Conservation (phyloP, 2,329 filamentous ascomycete species). For the Coniochaeta sp. region DNA sequence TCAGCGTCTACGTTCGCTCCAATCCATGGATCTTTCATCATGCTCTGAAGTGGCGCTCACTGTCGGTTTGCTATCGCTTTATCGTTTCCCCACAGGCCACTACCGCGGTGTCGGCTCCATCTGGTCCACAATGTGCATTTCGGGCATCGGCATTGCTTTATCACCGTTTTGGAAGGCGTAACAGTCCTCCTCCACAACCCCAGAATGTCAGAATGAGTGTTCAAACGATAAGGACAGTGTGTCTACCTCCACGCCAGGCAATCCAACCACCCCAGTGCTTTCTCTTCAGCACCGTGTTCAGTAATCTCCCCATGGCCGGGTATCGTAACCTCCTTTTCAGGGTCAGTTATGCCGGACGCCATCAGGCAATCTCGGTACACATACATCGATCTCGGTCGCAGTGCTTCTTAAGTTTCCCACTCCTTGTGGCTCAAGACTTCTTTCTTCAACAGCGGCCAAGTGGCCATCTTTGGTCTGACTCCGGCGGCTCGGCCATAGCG, state of each 20-base stretch:
- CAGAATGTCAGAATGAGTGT: background rate
- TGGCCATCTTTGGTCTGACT: constrained; percentile 20
- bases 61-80: background rate
- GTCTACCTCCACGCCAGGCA: background rate
- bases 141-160: background rate
- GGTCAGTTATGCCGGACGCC: background rate
- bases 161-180: background rate
- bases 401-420: constrained; percentile 11
- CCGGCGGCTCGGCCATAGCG: constrained; percentile 12
- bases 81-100: background rate
- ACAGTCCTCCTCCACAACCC: no score
- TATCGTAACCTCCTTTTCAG: background rate
- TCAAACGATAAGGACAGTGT: background rate
- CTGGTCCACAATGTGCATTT: background rate
- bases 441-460: constrained; percentile 22
- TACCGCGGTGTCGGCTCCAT: background rate
- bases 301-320: background rate
- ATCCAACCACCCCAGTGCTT: background rate
- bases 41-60: no score
- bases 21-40: no score
- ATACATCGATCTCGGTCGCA: background rate
- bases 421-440: constrained; percentile 12
- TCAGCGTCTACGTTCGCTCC: background rate
- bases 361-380: background rate
- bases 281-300: background rate